phyloP scores from a whole-genome alignment of 805 yeast genomes.

The Torulaspora gathmanii region DNA sequence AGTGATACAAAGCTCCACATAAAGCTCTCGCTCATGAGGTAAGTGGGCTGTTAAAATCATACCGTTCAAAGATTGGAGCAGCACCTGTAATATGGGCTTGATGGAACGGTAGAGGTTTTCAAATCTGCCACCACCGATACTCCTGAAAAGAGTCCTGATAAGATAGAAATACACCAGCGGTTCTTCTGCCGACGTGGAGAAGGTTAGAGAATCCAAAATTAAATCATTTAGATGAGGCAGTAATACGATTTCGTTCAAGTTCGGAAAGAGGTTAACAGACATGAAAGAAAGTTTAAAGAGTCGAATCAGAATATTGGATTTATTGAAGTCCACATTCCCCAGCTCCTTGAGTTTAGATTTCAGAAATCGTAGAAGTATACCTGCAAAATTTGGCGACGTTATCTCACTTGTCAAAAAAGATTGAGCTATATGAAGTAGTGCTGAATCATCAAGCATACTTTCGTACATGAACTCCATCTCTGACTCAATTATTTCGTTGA shows the following conservation, averaged over 20 bases:
- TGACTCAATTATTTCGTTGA: slow-evolving; percentile 81
- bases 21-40: slow-evolving; percentile 87
- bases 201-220: slow-evolving; percentile 71
- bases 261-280: slow-evolving; percentile 90
- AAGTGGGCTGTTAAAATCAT: slow-evolving; percentile 77
- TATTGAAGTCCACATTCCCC: slow-evolving; percentile 73
- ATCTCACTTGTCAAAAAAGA: slow-evolving; percentile 89
- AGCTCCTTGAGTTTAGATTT: slow-evolving; percentile 67
- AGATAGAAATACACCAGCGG: slow-evolving; percentile 87
- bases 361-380: slow-evolving; percentile 72
- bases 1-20: slow-evolving; percentile 89
- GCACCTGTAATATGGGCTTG: slow-evolving; percentile 80
- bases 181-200: slow-evolving; percentile 80
- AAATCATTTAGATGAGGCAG: slow-evolving; percentile 82
- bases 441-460: slow-evolving; percentile 75
- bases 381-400: slow-evolving; percentile 89
- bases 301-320: slow-evolving; percentile 75
- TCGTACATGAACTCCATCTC: slow-evolving; percentile 77
- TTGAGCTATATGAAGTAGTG: slow-evolving; percentile 86
- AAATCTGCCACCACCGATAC: slow-evolving; percentile 95
- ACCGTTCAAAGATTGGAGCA: slow-evolving; percentile 79
- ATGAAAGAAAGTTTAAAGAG: slow-evolving; percentile 89
- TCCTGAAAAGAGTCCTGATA: slow-evolving; percentile 82
- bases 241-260: slow-evolving; percentile 79
- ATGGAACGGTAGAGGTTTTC: slow-evolving; percentile 90